A percentile compares a stretch with the other conserved stretches of the same genome.
These are phyloP conservation scores for Parasarocladium wereldwijsianum DNA, from an alignment of 2,329 filamentous ascomycete genomes.

Conservation along the genomic window DNA sequence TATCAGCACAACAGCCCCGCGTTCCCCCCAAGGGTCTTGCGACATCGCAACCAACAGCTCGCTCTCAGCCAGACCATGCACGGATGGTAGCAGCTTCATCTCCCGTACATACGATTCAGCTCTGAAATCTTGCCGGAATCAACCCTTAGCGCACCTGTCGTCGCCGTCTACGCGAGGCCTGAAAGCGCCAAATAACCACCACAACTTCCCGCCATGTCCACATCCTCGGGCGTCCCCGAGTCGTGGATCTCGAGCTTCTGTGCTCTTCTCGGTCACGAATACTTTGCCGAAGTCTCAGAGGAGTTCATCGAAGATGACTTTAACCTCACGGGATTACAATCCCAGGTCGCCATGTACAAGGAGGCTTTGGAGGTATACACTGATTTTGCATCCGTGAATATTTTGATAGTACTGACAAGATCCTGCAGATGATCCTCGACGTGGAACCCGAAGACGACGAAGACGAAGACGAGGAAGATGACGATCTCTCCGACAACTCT, in stretches of 20 bases:
- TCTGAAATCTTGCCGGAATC: too few relatives aligned
- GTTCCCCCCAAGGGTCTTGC: too few relatives aligned
- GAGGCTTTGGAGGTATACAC: conserved; percentile 68
- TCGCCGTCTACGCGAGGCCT: too few relatives aligned
- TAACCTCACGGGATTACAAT: conserved; percentile 89
- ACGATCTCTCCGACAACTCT: conserved; percentile 54
- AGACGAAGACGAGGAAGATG: conserved; percentile 72
- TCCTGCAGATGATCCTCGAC: conserved; percentile 75
- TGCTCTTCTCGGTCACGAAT: conserved; percentile 88
- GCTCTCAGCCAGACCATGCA: too few relatives aligned
- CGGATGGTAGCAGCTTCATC: too few relatives aligned
- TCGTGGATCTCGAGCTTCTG: conserved; percentile 98
- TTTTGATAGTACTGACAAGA: background rate
- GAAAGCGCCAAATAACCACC: too few relatives aligned
- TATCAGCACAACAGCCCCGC: too few relatives aligned
- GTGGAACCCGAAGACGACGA: conserved; percentile 92
- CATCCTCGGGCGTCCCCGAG: conserved; percentile 51
- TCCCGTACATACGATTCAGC: too few relatives aligned
- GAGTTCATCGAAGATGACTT: conserved; percentile 99
- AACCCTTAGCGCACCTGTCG: too few relatives aligned
- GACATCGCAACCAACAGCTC: too few relatives aligned
- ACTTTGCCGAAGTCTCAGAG: conserved; percentile 96
- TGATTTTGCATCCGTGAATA: background rate
- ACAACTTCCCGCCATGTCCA: conserved; percentile 42
- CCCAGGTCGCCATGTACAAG: conserved; percentile 97